These are phyloP conservation scores for Colletotrichum karsti DNA, from an alignment of 2,329 filamentous ascomycete genomes.

Conservation along the genomic window DNA sequence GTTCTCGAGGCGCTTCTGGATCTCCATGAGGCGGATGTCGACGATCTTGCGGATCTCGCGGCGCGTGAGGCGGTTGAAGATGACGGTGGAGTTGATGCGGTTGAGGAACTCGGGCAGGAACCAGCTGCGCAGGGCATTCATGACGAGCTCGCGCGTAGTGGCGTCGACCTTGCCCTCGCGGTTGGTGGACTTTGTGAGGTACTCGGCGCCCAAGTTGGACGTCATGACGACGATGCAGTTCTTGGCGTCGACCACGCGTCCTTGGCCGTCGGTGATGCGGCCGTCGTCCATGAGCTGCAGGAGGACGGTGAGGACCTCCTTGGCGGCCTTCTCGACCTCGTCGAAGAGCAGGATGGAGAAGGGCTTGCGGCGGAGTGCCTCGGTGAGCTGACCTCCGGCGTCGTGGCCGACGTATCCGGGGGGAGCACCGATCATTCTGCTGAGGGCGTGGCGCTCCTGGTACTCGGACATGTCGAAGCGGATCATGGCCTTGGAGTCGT, in stretches of 20 bases:
- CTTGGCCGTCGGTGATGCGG: slow-evolving; percentile 97
- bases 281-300: slow-evolving; percentile 99
- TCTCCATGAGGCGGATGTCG: slow-evolving; percentile 85
- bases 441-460: slow-evolving; percentile 94
- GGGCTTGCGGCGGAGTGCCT: slow-evolving; percentile 90
- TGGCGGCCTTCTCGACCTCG: slow-evolving; percentile 98
- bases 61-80: slow-evolving; percentile 96
- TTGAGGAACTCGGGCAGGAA: slow-evolving; percentile 99
- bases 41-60: slow-evolving; percentile 95
- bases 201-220: slow-evolving; percentile 95
- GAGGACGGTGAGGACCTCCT: slow-evolving; percentile 95
- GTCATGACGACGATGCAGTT: slow-evolving; percentile 99
- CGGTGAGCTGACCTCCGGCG: slow-evolving; percentile 93
- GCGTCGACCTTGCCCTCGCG: slow-evolving; percentile 87
- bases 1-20: slow-evolving; percentile 87
- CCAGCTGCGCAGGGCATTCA: slow-evolving; percentile 90
- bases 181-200: slow-evolving; percentile 80
- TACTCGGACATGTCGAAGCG: slow-evolving; percentile 99
- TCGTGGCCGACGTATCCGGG: slow-evolving; percentile 98
- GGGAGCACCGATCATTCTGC: slow-evolving; percentile 96
- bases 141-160: slow-evolving; percentile 87
- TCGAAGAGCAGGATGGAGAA: slow-evolving; percentile 99
- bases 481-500: slow-evolving; percentile 97
- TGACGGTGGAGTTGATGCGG: slow-evolving; percentile 94
- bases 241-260: slow-evolving; percentile 90